phyloP scores from a whole-genome alignment of 257 asterid species.

The Solanum acaule region DNA sequence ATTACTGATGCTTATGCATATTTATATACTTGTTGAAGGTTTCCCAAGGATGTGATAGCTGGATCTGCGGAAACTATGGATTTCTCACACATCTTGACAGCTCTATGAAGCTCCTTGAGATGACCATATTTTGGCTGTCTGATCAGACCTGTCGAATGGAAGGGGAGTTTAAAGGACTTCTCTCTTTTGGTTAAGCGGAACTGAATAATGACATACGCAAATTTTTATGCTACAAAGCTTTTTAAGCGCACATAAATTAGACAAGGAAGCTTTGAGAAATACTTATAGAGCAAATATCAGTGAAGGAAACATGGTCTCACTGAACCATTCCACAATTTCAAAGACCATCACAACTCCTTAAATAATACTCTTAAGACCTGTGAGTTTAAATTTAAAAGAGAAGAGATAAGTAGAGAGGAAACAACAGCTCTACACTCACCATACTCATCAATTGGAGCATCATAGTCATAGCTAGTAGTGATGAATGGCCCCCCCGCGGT shows the following conservation, averaged over 20 bases:
- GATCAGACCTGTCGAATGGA: constrained; percentile 20
- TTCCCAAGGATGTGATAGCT: constrained; percentile 75
- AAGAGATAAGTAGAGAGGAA: not conserved
- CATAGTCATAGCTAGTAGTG: constrained; percentile 88
- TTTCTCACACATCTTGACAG: constrained; percentile 65
- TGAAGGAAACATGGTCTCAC: not conserved
- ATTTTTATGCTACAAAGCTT: not conserved
- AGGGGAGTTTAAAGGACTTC: not conserved
- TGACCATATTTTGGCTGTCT: constrained; percentile 92
- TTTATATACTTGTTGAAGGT: constrained; percentile 65
- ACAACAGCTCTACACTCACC: constrained; percentile 22
- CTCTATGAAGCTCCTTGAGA: constrained; percentile 81
- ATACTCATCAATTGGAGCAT: constrained; percentile 90
- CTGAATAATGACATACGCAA: not conserved
- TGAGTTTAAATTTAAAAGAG: not conserved
- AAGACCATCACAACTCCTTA: not conserved
- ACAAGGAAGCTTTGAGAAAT: not conserved
- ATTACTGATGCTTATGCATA: not conserved
- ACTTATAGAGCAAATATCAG: not conserved
- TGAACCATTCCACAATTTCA: not conserved
- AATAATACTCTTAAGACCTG: not conserved
- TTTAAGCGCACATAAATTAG: not conserved
- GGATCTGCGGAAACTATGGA: constrained; percentile 82
- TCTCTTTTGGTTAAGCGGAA: not conserved
- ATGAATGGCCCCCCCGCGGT: constrained; percentile 92